Conservation (phyloP, 2,329 filamentous ascomycete species). For the Emmonsiellopsis sp. region DNA sequence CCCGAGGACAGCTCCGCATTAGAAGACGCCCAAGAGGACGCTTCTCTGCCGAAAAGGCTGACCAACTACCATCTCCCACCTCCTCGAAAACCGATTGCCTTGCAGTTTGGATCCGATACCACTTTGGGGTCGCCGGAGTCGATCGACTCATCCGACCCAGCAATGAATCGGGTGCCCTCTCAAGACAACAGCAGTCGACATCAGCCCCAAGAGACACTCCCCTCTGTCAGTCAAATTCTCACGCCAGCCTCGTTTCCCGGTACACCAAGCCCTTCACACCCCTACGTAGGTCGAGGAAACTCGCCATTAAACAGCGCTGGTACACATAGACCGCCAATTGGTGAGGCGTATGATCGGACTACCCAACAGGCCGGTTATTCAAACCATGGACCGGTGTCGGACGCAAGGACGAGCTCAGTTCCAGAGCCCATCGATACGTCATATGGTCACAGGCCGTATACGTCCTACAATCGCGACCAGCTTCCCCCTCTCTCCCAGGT, state of each 20-base stretch:
- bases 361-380: background rate
- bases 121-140: constrained; percentile 20
- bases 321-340: background rate
- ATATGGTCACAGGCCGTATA: background rate
- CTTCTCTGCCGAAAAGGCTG: constrained; percentile 22
- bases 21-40: constrained; percentile 18
- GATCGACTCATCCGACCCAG: background rate
- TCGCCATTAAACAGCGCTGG: background rate
- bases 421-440: background rate
- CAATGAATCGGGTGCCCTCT: background rate
- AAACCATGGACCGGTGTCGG: background rate
- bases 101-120: constrained; percentile 28
- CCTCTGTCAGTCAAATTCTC: constrained; percentile 32
- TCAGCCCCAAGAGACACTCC: constrained; percentile 23
- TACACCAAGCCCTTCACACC: constrained; percentile 20
- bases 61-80: constrained; percentile 33
- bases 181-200: background rate
- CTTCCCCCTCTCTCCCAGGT: constrained; percentile 1
- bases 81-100: constrained; percentile 22
- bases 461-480: background rate
- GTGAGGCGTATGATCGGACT: background rate
- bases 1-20: constrained; percentile 16
- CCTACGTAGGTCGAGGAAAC: background rate
- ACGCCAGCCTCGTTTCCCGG: constrained; percentile 23
- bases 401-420: background rate